Conservation (phyloP, 148 eudicot species). For the Heliamphora exappendiculata region DNA sequence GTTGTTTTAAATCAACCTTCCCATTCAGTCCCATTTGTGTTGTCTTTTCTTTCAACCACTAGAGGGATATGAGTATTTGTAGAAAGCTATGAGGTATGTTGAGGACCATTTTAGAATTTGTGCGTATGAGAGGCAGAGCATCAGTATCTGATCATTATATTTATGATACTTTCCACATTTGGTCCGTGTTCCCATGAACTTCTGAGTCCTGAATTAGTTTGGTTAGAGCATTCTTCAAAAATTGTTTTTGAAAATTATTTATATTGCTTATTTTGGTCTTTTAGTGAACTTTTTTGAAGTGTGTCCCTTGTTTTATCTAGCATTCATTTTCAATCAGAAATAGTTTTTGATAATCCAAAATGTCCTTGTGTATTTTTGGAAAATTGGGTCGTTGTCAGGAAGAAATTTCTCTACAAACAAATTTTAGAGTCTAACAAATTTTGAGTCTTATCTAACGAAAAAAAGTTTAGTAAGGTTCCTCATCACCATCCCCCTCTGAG, state of each 20-base stretch:
- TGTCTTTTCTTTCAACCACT: conserved; percentile 10
- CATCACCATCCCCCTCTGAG: too few relatives aligned
- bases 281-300: too few relatives aligned
- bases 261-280: neutral
- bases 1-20: neutral
- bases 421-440: too few relatives aligned
- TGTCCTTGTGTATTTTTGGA: neutral
- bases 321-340: too few relatives aligned
- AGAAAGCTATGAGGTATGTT: neutral
- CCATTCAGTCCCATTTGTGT: neutral
- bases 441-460: too few relatives aligned
- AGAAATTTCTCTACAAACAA: too few relatives aligned
- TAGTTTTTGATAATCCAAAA: too few relatives aligned
- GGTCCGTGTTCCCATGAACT: conserved; percentile 9
- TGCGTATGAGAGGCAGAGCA: conserved; percentile 9
- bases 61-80: neutral
- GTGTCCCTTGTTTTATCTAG: too few relatives aligned
- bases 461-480: too few relatives aligned
- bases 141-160: conserved; percentile 2
- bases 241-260: neutral
- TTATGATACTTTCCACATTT: neutral
- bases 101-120: conserved; percentile 15
- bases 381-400: too few relatives aligned
- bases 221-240: neutral
- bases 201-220: neutral